Evolutionary conservation across 1,284 basidiomycete genomes (phyloP).

Genomic region (Inonotus obliquus): DNA sequence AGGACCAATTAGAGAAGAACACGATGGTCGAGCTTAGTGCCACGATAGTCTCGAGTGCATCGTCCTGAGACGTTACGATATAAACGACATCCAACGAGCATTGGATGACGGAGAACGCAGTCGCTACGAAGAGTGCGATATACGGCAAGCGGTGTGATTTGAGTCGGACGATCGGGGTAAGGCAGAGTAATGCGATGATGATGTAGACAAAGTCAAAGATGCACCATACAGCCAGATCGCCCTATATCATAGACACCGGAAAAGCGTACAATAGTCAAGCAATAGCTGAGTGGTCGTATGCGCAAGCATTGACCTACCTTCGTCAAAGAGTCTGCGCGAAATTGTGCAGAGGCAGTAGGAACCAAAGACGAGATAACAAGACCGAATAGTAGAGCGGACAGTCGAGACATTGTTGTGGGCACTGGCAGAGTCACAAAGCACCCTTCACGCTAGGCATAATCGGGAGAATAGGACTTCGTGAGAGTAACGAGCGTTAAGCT

Average conservation of each 20-base stretch:
- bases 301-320: background rate
- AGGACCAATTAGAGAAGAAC: constrained; percentile 13
- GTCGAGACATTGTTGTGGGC: background rate
- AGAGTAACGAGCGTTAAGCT: background rate
- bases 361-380: background rate
- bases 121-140: background rate
- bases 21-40: background rate
- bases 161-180: background rate
- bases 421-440: background rate
- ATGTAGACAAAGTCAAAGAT: constrained; percentile 12
- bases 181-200: background rate
- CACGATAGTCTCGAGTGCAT: background rate
- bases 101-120: constrained; percentile 7
- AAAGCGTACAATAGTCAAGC: background rate
- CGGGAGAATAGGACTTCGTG: background rate
- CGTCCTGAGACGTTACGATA: background rate
- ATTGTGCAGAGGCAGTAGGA: background rate
- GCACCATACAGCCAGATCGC: constrained; percentile 10
- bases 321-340: background rate
- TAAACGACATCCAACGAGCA: background rate
- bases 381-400: background rate
- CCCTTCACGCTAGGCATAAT: background rate
- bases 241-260: background rate
- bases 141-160: background rate
- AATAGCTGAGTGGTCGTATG: background rate